phyloP scores from a whole-genome alignment of 805 yeast genomes.

The Huiozyma naganishii region DNA sequence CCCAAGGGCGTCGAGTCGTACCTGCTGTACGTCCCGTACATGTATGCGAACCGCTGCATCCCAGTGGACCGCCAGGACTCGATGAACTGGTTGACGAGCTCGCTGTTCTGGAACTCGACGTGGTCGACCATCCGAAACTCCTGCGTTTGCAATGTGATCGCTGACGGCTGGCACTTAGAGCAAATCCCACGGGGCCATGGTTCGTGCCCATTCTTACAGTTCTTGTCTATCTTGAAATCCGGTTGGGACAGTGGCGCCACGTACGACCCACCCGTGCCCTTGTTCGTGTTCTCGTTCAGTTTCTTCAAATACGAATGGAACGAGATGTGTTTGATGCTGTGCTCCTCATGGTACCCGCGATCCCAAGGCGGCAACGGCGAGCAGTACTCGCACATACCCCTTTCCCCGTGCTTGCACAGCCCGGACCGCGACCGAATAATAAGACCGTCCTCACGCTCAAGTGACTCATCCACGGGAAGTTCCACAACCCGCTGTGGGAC shows the following conservation, averaged over 20 bases:
- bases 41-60: conserved; percentile 71
- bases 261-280: conserved; percentile 51
- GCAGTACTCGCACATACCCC: conserved; percentile 97
- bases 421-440: conserved; percentile 51
- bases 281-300: conserved; percentile 55
- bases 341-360: conserved; percentile 55
- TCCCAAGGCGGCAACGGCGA: conserved; percentile 96
- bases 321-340: conserved; percentile 78
- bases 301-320: conserved; percentile 76
- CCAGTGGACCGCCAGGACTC: conserved; percentile 90
- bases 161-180: conserved; percentile 93
- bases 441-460: conserved; percentile 61
- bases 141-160: conserved; percentile 86
- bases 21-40: conserved; percentile 71
- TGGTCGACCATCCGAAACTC: conserved; percentile 94
- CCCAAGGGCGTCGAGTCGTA: conserved; percentile 79
- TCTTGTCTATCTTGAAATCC: conserved; percentile 45
- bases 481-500: conserved; percentile 33
- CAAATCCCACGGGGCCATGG: conserved; percentile 96
- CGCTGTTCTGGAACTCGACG: conserved; percentile 74
- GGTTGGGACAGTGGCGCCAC: conserved; percentile 74
- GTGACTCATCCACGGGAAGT: conserved; percentile 50
- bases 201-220: conserved; percentile 72
- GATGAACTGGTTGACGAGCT: conserved; percentile 69
- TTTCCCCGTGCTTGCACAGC: conserved; percentile 78